Evolutionary conservation across 441 rosid genomes (phyloP).

Genomic region (Populus hybrid): DNA sequence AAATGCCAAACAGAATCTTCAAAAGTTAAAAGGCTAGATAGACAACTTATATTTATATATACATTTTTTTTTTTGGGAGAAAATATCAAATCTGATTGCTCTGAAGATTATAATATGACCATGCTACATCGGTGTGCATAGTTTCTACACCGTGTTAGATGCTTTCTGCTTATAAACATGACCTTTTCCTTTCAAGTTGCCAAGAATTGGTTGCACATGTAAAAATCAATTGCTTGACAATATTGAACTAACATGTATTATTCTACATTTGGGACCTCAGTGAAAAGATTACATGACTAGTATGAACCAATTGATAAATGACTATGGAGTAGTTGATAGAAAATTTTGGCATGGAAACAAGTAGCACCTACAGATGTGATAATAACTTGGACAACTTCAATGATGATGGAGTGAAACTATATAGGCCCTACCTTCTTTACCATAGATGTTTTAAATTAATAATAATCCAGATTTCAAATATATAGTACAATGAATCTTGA

Average conservation of each 20-base stretch:
- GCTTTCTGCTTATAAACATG: background rate
- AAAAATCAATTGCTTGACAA: background rate
- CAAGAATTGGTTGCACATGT: background rate
- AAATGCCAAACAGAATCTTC: background rate
- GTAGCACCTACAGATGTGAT: background rate
- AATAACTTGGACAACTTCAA: background rate
- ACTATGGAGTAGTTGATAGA: no score
- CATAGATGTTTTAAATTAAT: no score
- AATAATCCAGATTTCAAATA: no score
- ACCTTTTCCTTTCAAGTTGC: background rate
- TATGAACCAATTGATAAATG: background rate
- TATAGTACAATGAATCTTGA: no score
- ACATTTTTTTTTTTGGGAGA: no score
- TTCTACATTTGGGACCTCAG: background rate
- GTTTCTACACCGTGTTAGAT: background rate
- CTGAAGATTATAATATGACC: no score
- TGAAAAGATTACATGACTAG: background rate
- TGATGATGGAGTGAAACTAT: no score
- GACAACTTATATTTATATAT: background rate
- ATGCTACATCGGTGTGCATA: background rate
- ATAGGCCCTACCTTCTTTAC: no score
- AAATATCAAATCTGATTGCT: no score
- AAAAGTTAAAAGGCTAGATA: background rate
- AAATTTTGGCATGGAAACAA: background rate
- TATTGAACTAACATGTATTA: no score